Evolutionary conservation across 2,329 filamentous ascomycete species (phyloP).

Genomic region (Diaporthe citrichinensis): DNA sequence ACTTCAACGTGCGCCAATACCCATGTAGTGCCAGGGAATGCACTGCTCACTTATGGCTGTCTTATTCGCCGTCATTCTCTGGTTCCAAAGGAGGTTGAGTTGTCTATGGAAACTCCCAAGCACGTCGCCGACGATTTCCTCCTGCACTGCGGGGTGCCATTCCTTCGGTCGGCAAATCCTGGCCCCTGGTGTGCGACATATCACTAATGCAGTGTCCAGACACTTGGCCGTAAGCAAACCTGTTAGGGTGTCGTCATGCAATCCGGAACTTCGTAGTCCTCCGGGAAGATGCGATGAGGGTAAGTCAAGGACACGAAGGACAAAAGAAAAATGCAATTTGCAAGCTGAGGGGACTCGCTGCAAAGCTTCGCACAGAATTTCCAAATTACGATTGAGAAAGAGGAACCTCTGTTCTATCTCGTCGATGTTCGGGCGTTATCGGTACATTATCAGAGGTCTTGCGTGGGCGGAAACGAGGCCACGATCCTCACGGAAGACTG

Average conservation of each 20-base stretch:
- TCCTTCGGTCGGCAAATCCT: not conserved
- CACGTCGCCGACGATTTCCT: not conserved
- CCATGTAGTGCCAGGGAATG: not conserved
- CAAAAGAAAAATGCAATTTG: not conserved
- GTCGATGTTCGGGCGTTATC: not conserved
- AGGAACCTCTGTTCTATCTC: not conserved
- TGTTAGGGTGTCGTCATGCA: not conserved
- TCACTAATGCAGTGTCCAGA: constrained; percentile 8
- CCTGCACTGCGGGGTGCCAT: constrained; percentile 1
- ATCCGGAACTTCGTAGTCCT: not conserved
- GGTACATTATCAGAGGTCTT: too few relatives aligned
- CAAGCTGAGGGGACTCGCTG: not conserved
- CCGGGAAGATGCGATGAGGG: not conserved
- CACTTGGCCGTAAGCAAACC: not conserved
- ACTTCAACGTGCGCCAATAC: not conserved
- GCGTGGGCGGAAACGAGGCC: not conserved
- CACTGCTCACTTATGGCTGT: not conserved
- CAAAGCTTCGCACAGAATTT: not conserved
- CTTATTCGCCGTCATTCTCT: not conserved
- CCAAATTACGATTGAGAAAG: not conserved
- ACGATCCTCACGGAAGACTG: not conserved
- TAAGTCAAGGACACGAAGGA: not conserved
- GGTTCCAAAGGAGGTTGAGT: not conserved
- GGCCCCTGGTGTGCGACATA: not conserved
- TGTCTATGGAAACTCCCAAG: not conserved